Conservation (phyloP, 257 asterid species). For the Capsicum rhomboideum region DNA sequence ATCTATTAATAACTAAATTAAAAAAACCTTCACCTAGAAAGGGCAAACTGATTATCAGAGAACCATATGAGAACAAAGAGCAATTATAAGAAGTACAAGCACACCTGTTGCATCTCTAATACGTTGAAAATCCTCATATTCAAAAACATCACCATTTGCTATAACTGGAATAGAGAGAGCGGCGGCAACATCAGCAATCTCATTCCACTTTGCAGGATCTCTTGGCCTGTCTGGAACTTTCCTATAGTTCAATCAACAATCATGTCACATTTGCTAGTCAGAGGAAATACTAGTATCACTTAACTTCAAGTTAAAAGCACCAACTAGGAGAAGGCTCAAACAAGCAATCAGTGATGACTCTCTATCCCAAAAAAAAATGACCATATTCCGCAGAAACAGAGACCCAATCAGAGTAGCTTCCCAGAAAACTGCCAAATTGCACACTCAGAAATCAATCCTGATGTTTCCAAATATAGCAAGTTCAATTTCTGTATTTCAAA, state of each 20-base stretch:
- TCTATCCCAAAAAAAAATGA: neutral
- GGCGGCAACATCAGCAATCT: constrained; percentile 81
- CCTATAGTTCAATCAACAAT: constrained; percentile 27
- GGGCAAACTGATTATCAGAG: neutral
- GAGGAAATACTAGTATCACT: neutral
- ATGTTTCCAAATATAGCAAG: neutral
- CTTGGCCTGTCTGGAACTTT: constrained; percentile 93
- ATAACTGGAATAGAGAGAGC: constrained; percentile 88
- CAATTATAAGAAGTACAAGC: neutral
- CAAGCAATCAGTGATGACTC: neutral
- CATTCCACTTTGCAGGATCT: constrained; percentile 94
- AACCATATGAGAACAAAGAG: neutral
- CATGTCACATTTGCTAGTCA: neutral
- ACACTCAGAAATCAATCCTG: neutral
- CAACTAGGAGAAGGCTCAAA: neutral
- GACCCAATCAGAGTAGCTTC: neutral
- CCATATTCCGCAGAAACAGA: neutral
- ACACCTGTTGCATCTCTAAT: constrained; percentile 76
- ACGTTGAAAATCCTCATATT: constrained; percentile 72
- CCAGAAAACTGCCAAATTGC: neutral
- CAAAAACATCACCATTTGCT: constrained; percentile 93
- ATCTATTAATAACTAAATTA: neutral
- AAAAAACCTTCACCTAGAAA: neutral
- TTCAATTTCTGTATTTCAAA: neutral
- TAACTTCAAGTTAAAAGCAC: neutral